Conservation (phyloP, 169 alveolate species). For the Eimeria tenella region DNA sequence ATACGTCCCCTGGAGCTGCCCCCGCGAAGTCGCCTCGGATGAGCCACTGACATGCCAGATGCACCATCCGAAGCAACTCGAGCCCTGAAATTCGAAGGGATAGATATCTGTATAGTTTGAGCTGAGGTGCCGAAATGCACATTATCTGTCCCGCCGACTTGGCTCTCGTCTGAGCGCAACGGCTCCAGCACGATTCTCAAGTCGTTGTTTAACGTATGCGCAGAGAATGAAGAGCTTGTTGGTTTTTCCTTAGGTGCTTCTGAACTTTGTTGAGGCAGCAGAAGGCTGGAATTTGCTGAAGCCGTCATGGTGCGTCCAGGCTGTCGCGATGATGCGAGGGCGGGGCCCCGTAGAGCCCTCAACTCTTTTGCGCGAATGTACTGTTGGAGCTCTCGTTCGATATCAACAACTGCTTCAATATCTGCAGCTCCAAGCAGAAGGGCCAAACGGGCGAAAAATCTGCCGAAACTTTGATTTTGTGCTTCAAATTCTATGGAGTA, state of each 20-base stretch:
- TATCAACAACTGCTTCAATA: constrained; percentile 48
- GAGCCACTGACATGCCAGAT: constrained; percentile 17
- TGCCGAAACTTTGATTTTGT: constrained; percentile 57
- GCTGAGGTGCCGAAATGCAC: constrained; percentile 5
- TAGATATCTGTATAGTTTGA: constrained; percentile 29
- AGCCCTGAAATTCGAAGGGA: constrained; percentile 65
- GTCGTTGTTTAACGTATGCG: not conserved
- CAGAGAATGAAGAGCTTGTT: not conserved
- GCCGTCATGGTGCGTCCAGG: too few relatives aligned
- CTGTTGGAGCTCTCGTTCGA: constrained; percentile 46
- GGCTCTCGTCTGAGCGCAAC: not conserved
- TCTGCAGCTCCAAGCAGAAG: constrained; percentile 64
- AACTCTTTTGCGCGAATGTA: constrained; percentile 20
- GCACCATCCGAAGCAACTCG: not conserved
- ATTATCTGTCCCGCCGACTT: not conserved
- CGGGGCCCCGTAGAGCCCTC: not conserved
- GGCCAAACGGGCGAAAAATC: constrained; percentile 60
- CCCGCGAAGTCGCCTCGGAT: constrained; percentile 64
- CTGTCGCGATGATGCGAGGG: not conserved
- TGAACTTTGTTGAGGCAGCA: not conserved
- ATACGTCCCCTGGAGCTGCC: not conserved
- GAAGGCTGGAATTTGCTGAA: not conserved
- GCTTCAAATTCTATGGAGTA: constrained; percentile 64
- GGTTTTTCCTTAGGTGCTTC: not conserved
- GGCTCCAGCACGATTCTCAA: constrained; percentile 65